phyloP scores from a whole-genome alignment of 768 basidiomycete genomes.

The Trametes cinnabarina region DNA sequence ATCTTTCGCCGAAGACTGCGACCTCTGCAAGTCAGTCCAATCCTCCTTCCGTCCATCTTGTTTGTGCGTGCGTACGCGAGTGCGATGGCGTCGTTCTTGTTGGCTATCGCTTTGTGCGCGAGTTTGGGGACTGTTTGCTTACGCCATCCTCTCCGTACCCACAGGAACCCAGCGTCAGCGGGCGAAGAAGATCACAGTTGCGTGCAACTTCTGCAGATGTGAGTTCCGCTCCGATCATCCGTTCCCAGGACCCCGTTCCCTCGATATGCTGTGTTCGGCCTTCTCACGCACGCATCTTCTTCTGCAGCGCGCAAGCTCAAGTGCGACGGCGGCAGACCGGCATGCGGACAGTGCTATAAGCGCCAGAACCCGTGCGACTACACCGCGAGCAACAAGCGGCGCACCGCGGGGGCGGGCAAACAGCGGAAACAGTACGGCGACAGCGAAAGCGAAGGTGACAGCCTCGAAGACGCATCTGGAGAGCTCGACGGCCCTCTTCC shows the following conservation, averaged over 20 bases:
- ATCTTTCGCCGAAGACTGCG: constrained; percentile 32
- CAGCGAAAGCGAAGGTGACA: constrained; percentile 34
- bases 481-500: constrained; percentile 36
- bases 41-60: constrained; percentile 6
- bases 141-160: constrained; percentile 9
- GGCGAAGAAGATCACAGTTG: constrained; percentile 84
- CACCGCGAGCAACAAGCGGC: constrained; percentile 70
- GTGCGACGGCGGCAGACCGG: constrained; percentile 83
- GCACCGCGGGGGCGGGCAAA: constrained; percentile 49
- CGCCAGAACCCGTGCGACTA: constrained; percentile 79
- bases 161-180: constrained; percentile 62
- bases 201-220: constrained; percentile 92
- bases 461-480: constrained; percentile 53
- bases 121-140: constrained; percentile 19
- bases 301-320: constrained; percentile 77
- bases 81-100: constrained; percentile 2
- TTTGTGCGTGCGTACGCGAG: neutral
- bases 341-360: constrained; percentile 80
- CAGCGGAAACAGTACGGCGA: constrained; percentile 51
- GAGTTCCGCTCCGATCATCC: constrained; percentile 40
- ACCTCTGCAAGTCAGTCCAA: constrained; percentile 39
- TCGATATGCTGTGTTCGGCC: neutral
- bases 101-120: neutral
- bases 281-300: constrained; percentile 7
- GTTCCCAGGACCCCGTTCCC: neutral